Conservation (phyloP, 2,329 filamentous ascomycete genomes). For the Fusarium odoratissimum region DNA sequence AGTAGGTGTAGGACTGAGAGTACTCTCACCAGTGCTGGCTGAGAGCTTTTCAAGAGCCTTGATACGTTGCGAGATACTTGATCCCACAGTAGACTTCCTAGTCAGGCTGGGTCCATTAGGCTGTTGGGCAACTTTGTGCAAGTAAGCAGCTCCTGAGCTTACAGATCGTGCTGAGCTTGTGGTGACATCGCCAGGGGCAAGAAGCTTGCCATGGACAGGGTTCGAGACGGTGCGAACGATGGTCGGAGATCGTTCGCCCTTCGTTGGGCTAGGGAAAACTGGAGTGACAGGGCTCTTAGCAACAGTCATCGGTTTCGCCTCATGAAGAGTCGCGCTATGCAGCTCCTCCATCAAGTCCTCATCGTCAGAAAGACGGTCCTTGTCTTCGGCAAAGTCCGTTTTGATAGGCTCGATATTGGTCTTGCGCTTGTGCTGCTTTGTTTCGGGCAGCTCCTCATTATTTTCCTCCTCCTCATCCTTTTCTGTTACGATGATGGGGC, state of each 20-base stretch:
- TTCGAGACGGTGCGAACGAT: constrained; percentile 61
- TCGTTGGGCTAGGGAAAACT: constrained; percentile 59
- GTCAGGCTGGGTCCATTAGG: constrained; percentile 61
- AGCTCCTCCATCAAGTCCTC: constrained; percentile 88
- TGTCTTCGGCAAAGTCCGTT: constrained; percentile 54
- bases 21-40: constrained; percentile 48
- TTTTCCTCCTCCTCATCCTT: constrained; percentile 8
- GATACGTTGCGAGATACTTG: constrained; percentile 93
- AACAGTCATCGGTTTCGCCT: constrained; percentile 83
- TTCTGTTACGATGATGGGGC: constrained; percentile 22
- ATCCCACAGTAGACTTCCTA: constrained; percentile 82
- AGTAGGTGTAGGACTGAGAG: constrained; percentile 9
- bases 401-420: constrained; percentile 65
- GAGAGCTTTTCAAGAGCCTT: constrained; percentile 89
- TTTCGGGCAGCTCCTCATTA: constrained; percentile 24
- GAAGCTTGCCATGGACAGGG: constrained; percentile 57
- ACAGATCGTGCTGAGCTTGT: constrained; percentile 63
- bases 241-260: constrained; percentile 43
- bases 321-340: constrained; percentile 81
- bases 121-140: constrained; percentile 66
- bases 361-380: constrained; percentile 71
- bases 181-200: constrained; percentile 59
- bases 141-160: constrained; percentile 67
- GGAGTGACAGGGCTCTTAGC: constrained; percentile 85
- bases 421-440: constrained; percentile 47